Conservation (phyloP, 164 flowering plant genomes). For the Annona squamosa region DNA sequence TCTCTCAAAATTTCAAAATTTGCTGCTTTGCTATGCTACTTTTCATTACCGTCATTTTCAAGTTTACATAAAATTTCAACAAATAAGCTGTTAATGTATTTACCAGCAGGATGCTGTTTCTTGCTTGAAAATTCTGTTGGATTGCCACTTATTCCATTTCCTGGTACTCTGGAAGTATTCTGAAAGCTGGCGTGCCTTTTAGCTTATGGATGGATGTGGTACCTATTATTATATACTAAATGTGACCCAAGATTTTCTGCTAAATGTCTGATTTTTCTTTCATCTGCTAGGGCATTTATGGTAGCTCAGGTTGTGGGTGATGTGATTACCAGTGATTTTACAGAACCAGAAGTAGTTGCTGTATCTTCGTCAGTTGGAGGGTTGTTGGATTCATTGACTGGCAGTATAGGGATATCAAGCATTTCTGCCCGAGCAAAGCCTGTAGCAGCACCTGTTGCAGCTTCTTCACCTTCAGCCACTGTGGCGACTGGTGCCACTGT, state of each 20-base stretch:
- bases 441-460: slow-evolving; percentile 70
- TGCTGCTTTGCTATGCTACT: neutral
- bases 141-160: neutral
- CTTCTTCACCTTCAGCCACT: slow-evolving; percentile 46
- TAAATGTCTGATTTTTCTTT: neutral
- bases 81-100: neutral
- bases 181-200: neutral
- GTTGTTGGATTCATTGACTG: slow-evolving; percentile 90
- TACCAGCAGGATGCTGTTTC: neutral
- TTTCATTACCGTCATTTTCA: too few species aligned
- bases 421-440: slow-evolving; percentile 86
- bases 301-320: slow-evolving; percentile 86
- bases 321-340: slow-evolving; percentile 56
- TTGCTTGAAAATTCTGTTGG: neutral
- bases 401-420: slow-evolving; percentile 88
- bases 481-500: slow-evolving; percentile 40
- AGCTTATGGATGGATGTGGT: neutral
- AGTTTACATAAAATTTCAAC: neutral
- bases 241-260: neutral
- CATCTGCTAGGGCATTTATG: slow-evolving; percentile 59
- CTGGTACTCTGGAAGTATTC: neutral
- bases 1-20: neutral
- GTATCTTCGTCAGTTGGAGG: slow-evolving; percentile 88
- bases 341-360: slow-evolving; percentile 80
- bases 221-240: neutral